Percentiles rank a stretch among this genome's conserved stretches.
Conservation (phyloP, 2,329 filamentous ascomycete species). For the Cordyceps fumosorosea region DNA sequence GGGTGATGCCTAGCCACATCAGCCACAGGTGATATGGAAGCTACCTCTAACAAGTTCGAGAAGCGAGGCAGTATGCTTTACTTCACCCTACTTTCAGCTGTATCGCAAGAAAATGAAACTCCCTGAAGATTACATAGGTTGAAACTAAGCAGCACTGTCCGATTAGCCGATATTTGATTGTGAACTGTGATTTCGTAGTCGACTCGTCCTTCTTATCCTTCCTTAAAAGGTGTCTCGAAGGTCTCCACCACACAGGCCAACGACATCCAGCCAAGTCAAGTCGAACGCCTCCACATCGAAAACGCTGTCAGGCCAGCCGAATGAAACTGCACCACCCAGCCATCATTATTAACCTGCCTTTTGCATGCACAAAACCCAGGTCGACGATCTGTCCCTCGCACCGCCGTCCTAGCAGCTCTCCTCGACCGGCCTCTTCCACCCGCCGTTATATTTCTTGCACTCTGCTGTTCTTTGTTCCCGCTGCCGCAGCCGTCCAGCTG, state of each 20-base stretch:
- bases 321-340: constrained; percentile 2
- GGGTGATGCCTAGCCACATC: constrained; percentile 9
- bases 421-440: background rate
- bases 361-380: background rate
- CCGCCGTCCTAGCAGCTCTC: constrained; percentile 12
- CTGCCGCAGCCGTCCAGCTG: constrained; percentile 22
- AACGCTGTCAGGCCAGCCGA: background rate
- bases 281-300: constrained; percentile 13
- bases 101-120: too few relatives aligned
- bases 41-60: background rate
- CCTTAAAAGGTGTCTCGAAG: background rate
- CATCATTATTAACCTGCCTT: background rate
- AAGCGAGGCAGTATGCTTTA: too few relatives aligned
- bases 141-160: too few relatives aligned
- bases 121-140: too few relatives aligned
- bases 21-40: background rate
- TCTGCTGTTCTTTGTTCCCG: background rate
- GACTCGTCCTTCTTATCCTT: too few relatives aligned
- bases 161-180: too few relatives aligned
- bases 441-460: background rate
- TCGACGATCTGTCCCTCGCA: background rate
- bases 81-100: too few relatives aligned
- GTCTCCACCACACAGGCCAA: constrained; percentile 6
- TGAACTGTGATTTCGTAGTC: too few relatives aligned
- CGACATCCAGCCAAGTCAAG: background rate